These are phyloP conservation scores for Hemisphaericaspora lyxosophila DNA, from an alignment of 1,139 yeast species.

Conservation along the genomic window DNA sequence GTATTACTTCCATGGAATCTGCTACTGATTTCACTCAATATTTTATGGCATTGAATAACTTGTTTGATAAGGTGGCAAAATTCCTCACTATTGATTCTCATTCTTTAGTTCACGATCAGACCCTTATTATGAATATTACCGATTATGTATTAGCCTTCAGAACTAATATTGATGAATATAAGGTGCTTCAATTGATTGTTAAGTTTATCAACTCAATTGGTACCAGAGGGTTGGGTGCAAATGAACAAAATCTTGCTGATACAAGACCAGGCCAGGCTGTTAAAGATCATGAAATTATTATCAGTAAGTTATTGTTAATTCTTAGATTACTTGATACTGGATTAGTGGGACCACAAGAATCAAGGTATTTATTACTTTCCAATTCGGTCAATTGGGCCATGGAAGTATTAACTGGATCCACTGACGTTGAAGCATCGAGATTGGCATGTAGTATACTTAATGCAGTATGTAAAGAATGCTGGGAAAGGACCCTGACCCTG, in stretches of 20 bases:
- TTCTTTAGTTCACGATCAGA: constrained; percentile 57
- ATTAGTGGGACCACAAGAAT: constrained; percentile 32
- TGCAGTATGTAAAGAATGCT: constrained; percentile 43
- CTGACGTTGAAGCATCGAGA: constrained; percentile 60
- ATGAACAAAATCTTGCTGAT: constrained; percentile 31
- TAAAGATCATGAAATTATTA: constrained; percentile 55
- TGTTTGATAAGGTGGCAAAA: constrained; percentile 40
- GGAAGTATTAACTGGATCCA: constrained; percentile 53
- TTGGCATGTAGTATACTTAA: constrained; percentile 60
- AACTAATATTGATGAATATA: constrained; percentile 36
- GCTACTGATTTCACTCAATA: constrained; percentile 30
- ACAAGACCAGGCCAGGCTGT: constrained; percentile 31
- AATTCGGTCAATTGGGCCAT: constrained; percentile 63
- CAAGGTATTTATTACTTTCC: constrained; percentile 47
- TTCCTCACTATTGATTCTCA: constrained; percentile 52
- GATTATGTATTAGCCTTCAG: constrained; percentile 53
- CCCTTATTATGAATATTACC: constrained; percentile 54
- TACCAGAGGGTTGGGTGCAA: constrained; percentile 50
- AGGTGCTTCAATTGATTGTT: constrained; percentile 39
- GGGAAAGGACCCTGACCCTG: constrained; percentile 30
- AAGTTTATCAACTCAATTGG: constrained; percentile 53
- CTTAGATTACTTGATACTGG: constrained; percentile 56
- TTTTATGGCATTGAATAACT: constrained; percentile 27
- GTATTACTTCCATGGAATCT: constrained; percentile 29
- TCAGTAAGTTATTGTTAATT: constrained; percentile 58